Conservation (phyloP, 306 rosid genomes). For the Fragaria vesca region DNA sequence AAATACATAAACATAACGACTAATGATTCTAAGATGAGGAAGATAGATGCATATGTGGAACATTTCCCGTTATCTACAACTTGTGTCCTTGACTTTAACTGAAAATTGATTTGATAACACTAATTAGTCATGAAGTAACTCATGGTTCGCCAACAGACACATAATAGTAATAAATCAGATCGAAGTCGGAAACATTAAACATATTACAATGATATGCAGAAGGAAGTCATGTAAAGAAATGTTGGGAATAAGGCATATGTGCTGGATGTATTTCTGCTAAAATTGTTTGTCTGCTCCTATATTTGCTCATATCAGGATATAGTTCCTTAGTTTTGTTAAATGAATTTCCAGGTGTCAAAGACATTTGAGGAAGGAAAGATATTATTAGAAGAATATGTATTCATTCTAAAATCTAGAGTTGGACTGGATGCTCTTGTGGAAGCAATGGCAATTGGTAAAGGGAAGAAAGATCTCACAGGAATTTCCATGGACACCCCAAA, state of each 20-base stretch:
- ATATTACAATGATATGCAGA: not conserved
- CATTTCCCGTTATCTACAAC: not conserved
- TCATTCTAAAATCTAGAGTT: conserved; percentile 50
- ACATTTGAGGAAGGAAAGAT: conserved; percentile 66
- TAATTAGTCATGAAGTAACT: not conserved
- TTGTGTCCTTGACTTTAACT: not conserved
- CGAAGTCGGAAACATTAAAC: not conserved
- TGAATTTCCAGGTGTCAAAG: conserved; percentile 61
- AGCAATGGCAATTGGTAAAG: conserved; percentile 82
- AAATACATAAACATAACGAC: not conserved
- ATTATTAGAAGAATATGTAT: conserved; percentile 65
- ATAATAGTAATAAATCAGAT: not conserved
- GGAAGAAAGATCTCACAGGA: conserved; percentile 80
- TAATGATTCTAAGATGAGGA: not conserved
- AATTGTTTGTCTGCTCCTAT: not conserved
- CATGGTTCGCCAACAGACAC: not conserved
- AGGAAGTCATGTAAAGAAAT: not conserved
- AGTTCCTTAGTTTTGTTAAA: conserved; percentile 10
- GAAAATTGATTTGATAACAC: not conserved
- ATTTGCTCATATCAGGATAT: conserved; percentile 4
- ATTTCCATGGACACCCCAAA: conserved; percentile 45
- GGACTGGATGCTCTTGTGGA: conserved; percentile 76
- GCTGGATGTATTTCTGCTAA: not conserved
- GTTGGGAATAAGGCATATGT: not conserved
- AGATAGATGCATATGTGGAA: not conserved